Conservation (phyloP, 176 grass and related monocot species). For the Zea mays region DNA sequence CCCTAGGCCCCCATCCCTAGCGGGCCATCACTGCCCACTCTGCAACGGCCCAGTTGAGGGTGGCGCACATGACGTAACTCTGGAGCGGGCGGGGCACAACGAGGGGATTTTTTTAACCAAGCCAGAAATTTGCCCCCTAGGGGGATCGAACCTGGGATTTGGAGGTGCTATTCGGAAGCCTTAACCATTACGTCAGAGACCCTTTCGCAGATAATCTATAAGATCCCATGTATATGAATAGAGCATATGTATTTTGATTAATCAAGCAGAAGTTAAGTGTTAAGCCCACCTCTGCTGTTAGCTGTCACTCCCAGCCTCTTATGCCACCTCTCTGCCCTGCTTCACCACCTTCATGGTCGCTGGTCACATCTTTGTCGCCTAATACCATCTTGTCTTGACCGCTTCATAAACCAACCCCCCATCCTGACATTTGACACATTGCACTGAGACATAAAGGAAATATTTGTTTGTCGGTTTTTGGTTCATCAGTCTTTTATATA, state of each 20-base stretch:
- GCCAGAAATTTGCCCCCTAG: no score
- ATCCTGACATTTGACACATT: constrained; percentile 14
- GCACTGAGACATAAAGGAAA: background rate
- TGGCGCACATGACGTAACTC: no score
- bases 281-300: background rate
- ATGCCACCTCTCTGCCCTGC: background rate
- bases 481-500: background rate
- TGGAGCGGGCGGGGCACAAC: no score
- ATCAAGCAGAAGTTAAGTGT: background rate
- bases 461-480: background rate
- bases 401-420: background rate
- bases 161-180: no score
- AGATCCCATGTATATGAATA: background rate
- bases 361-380: background rate
- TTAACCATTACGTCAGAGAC: no score
- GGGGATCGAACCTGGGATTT: no score
- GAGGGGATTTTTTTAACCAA: no score
- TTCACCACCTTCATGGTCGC: background rate
- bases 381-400: constrained; percentile 2
- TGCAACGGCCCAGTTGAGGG: no score
- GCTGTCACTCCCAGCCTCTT: background rate
- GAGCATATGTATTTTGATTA: background rate
- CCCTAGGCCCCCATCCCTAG: no score
- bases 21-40: no score
- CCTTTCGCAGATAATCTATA: no score